phyloP scores from a whole-genome alignment of 768 basidiomycete species.

The Kwoniella europaea region DNA sequence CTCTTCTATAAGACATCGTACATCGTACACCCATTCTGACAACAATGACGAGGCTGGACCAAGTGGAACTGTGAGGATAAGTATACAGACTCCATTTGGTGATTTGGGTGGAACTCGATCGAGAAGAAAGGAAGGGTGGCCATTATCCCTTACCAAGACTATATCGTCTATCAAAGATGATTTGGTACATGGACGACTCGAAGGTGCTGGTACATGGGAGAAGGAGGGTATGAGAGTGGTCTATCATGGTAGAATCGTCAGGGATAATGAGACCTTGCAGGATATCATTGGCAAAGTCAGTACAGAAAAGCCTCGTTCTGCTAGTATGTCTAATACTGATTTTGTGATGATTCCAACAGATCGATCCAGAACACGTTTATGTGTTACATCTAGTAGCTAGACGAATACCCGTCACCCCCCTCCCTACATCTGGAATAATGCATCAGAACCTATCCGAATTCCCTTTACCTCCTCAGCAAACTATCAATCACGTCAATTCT shows the following conservation, averaged over 20 bases:
- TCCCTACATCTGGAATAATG: slow-evolving; percentile 9
- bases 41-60: not conserved
- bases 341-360: slow-evolving; percentile 7
- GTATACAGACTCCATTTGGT: slow-evolving; percentile 37
- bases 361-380: slow-evolving; percentile 29
- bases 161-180: slow-evolving; percentile 40
- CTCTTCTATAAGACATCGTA: slow-evolving; percentile 3
- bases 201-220: slow-evolving; percentile 37
- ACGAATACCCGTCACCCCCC: slow-evolving; percentile 21
- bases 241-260: slow-evolving; percentile 47
- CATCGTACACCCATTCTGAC: not conserved
- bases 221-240: slow-evolving; percentile 52
- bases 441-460: slow-evolving; percentile 6
- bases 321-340: not conserved
- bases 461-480: not conserved
- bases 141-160: slow-evolving; percentile 10
- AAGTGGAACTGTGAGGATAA: slow-evolving; percentile 24
- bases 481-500: slow-evolving; percentile 2
- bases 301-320: not conserved
- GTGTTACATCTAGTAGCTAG: slow-evolving; percentile 47
- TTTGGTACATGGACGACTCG: slow-evolving; percentile 28
- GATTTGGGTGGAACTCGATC: slow-evolving; percentile 23
- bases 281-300: slow-evolving; percentile 44
- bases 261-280: slow-evolving; percentile 45
- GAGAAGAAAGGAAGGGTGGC: slow-evolving; percentile 40